Evolutionary conservation across 2,329 filamentous ascomycete species (phyloP).

Genomic region (Hysterium pulicare): DNA sequence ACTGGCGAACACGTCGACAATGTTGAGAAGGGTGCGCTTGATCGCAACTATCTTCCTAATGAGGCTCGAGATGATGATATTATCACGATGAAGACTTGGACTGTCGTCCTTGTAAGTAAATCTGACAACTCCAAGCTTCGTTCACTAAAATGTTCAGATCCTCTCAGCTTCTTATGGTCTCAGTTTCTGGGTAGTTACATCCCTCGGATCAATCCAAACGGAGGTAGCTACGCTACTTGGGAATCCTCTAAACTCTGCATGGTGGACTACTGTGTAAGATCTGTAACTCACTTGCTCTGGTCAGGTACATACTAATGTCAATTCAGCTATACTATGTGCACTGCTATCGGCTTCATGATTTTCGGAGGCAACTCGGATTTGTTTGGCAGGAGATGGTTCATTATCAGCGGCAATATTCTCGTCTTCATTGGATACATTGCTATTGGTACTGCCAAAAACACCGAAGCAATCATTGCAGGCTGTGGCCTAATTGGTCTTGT

Average conservation of each 20-base stretch:
- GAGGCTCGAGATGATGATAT: not conserved
- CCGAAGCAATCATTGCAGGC: conserved; percentile 7
- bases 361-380: conserved; percentile 12
- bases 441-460: conserved; percentile 9
- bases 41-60: too few relatives aligned
- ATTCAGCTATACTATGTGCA: conserved; percentile 8
- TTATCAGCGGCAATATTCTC: conserved; percentile 10
- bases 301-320: too few relatives aligned
- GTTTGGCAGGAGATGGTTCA: conserved; percentile 13
- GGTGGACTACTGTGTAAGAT: conserved; percentile 8
- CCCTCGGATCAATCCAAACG: conserved; percentile 6
- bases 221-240: conserved; percentile 7
- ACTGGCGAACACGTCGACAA: too few relatives aligned
- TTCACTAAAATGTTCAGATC: conserved; percentile 1
- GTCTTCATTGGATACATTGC: conserved; percentile 9
- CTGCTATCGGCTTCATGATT: conserved; percentile 8
- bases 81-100: not conserved
- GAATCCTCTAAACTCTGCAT: conserved; percentile 4
- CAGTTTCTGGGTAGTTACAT: conserved; percentile 8
- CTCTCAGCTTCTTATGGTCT: conserved; percentile 7
- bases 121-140: not conserved
- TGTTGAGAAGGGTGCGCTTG: too few relatives aligned
- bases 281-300: too few relatives aligned
- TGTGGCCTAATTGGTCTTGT: not conserved
- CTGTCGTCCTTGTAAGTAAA: not conserved